phyloP scores from a whole-genome alignment of 805 yeast species.

The Yarrowia sp. region DNA sequence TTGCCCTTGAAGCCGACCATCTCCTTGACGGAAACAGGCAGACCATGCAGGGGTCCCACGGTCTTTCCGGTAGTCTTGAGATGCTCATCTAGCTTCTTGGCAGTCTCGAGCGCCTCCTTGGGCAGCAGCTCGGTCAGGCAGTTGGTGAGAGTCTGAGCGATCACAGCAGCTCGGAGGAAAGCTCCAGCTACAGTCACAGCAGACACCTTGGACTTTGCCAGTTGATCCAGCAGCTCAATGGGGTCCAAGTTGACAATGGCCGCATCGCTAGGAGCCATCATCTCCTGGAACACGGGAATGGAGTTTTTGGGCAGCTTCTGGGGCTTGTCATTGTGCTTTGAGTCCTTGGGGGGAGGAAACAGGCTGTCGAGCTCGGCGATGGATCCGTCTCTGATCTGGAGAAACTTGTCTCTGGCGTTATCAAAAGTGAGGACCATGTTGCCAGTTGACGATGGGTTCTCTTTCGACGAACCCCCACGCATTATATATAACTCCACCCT shows the following conservation, averaged over 20 bases:
- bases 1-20: slow-evolving; percentile 27
- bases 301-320: slow-evolving; percentile 30
- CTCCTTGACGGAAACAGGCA: slow-evolving; percentile 51
- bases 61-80: slow-evolving; percentile 47
- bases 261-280: slow-evolving; percentile 28
- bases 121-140: slow-evolving; percentile 44
- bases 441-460: background rate
- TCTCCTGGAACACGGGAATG: slow-evolving; percentile 30
- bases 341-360: slow-evolving; percentile 31
- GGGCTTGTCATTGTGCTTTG: slow-evolving; percentile 30
- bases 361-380: slow-evolving; percentile 29
- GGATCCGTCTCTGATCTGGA: slow-evolving; percentile 30
- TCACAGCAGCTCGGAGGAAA: slow-evolving; percentile 54
- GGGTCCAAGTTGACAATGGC: slow-evolving; percentile 34
- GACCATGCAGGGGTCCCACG: slow-evolving; percentile 63
- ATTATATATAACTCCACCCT: background rate
- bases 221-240: slow-evolving; percentile 41
- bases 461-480: background rate
- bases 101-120: slow-evolving; percentile 36
- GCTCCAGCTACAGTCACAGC: slow-evolving; percentile 53
- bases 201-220: slow-evolving; percentile 44
- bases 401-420: background rate
- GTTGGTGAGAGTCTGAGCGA: slow-evolving; percentile 59
- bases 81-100: slow-evolving; percentile 54
- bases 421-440: slow-evolving; percentile 11